phyloP scores from a whole-genome alignment of 2,329 filamentous ascomycete genomes.

The Drechslerella dactyloides region DNA sequence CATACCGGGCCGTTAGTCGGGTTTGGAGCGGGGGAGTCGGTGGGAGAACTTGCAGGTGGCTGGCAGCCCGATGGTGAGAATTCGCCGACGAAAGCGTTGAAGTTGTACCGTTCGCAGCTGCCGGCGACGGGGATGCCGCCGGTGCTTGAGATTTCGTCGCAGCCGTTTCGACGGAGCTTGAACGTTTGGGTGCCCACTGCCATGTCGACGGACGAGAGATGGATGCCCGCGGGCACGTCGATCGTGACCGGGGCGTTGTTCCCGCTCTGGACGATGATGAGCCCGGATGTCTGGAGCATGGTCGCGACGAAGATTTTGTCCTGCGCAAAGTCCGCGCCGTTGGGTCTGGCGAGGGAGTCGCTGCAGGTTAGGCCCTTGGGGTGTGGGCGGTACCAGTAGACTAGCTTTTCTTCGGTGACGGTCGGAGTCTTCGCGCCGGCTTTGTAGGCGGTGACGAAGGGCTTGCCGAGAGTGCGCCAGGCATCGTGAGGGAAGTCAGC shows the following conservation, averaged over 20 bases:
- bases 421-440: constrained; percentile 58
- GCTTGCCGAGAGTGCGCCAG: constrained; percentile 63
- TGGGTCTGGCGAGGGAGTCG: constrained; percentile 53
- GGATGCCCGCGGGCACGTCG: constrained; percentile 56
- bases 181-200: constrained; percentile 56
- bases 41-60: constrained; percentile 9
- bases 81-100: constrained; percentile 57
- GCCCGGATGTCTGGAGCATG: constrained; percentile 55
- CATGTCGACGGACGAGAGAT: constrained; percentile 56
- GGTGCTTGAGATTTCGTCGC: constrained; percentile 51
- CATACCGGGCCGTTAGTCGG: constrained; percentile 50
- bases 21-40: constrained; percentile 22
- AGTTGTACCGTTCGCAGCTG: constrained; percentile 56
- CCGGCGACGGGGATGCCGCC: constrained; percentile 54
- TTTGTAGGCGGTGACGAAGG: constrained; percentile 64
- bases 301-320: constrained; percentile 56
- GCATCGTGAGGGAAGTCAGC: constrained; percentile 62
- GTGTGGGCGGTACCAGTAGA: constrained; percentile 61
- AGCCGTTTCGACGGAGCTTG: constrained; percentile 53
- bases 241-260: constrained; percentile 52
- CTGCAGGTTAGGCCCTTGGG: constrained; percentile 54
- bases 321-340: constrained; percentile 50
- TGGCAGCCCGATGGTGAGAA: constrained; percentile 35
- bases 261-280: constrained; percentile 56
- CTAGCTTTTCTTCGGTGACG: constrained; percentile 57